Conservation (phyloP, 23 red algal species). For the Gracilaria caudata region DNA sequence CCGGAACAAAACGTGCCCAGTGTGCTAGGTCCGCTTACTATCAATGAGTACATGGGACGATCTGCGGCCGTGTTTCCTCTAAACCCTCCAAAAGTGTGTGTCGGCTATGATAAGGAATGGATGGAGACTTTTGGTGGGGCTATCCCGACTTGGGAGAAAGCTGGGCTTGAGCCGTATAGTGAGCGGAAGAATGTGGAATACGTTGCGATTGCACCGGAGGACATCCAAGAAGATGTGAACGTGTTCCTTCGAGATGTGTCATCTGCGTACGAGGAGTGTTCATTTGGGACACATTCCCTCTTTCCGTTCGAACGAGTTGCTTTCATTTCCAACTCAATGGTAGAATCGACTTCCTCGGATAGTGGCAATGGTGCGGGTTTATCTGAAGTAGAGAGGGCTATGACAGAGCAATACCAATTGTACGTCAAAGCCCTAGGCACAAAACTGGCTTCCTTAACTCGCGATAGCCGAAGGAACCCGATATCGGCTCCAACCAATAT, state of each 20-base stretch:
- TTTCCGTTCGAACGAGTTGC: constrained; percentile 61
- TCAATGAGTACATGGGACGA: constrained; percentile 40
- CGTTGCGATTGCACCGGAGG: constrained; percentile 61
- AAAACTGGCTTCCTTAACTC: constrained; percentile 47
- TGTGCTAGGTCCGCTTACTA: constrained; percentile 45
- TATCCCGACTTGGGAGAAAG: constrained; percentile 66
- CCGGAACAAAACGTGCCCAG: background rate
- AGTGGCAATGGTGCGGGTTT: constrained; percentile 24
- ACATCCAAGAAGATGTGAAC: constrained; percentile 53
- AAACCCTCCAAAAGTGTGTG: constrained; percentile 52
- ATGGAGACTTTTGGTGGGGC: constrained; percentile 58
- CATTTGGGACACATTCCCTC: constrained; percentile 49
- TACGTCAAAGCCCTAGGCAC: constrained; percentile 40
- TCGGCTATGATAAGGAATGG: constrained; percentile 65
- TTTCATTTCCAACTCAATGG: constrained; percentile 55
- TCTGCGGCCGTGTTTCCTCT: constrained; percentile 45
- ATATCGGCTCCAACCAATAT: constrained; percentile 48
- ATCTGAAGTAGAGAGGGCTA: constrained; percentile 39
- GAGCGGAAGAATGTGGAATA: constrained; percentile 65
- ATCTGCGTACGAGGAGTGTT: constrained; percentile 67
- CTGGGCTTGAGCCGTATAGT: constrained; percentile 66
- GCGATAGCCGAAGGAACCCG: constrained; percentile 52
- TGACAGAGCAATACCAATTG: constrained; percentile 70
- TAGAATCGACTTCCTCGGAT: background rate
- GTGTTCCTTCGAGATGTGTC: constrained; percentile 67